Conservation (phyloP, 352 stramenopile species). For the Phytophthora parvispora region DNA sequence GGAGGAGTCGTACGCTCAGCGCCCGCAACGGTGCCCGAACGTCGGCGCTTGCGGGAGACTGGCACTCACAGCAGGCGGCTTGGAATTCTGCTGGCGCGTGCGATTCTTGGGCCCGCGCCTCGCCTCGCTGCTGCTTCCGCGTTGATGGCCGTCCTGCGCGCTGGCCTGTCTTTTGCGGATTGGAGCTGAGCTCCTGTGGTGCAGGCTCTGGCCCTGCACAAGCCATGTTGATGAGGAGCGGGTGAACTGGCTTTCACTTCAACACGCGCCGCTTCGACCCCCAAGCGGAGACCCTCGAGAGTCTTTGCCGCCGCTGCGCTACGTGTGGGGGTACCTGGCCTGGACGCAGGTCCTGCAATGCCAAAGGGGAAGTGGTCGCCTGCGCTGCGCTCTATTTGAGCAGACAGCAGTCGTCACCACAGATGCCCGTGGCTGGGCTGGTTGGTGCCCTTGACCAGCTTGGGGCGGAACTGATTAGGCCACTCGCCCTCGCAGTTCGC, state of each 20-base stretch:
- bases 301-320: neutral
- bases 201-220: conserved; percentile 8
- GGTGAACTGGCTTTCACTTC: conserved; percentile 32
- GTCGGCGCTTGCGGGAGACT: conserved; percentile 3
- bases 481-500: neutral
- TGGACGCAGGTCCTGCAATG: neutral
- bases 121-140: conserved; percentile 14
- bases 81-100: conserved; percentile 17
- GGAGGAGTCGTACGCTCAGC: conserved; percentile 22
- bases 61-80: conserved; percentile 8
- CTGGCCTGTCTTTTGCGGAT: conserved; percentile 40
- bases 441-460: too few relatives aligned
- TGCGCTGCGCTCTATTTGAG: neutral
- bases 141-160: conserved; percentile 23
- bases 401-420: neutral
- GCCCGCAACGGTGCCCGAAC: conserved; percentile 24
- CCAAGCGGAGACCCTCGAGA: neutral
- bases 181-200: conserved; percentile 2
- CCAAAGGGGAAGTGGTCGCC: neutral
- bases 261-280: conserved; percentile 4
- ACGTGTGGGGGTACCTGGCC: neutral
- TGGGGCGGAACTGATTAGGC: conserved; percentile 13
- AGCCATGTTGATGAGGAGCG: conserved; percentile 23
- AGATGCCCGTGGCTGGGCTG: neutral
- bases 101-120: conserved; percentile 15